phyloP scores from a whole-genome alignment of 139 green algal species.

The Volvox africanus region DNA sequence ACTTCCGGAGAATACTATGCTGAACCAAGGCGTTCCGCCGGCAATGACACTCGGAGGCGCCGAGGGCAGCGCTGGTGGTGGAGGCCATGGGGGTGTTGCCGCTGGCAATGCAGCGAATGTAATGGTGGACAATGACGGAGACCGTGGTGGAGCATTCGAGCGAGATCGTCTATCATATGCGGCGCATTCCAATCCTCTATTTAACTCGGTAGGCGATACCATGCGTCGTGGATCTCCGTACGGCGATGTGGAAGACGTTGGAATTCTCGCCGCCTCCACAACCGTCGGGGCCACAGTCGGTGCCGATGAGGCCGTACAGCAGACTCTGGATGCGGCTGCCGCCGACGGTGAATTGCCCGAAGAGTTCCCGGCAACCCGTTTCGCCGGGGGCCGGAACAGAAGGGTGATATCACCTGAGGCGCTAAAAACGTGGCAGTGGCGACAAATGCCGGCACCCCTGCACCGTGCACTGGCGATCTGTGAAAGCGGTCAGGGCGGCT shows the following conservation, averaged over 20 bases:
- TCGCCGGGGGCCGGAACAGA: too few relatives aligned
- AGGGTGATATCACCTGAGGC: neutral
- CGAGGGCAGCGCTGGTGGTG: neutral
- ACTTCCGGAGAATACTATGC: neutral
- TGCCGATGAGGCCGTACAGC: neutral
- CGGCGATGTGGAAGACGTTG: too few relatives aligned
- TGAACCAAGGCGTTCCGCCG: neutral
- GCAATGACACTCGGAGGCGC: neutral
- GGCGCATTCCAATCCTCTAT: too few relatives aligned
- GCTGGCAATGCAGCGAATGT: too few relatives aligned
- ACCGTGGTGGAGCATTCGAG: neutral
- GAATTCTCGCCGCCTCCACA: too few relatives aligned
- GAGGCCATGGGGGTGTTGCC: too few relatives aligned
- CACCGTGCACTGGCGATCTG: constrained; percentile 35
- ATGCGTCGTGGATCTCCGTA: too few relatives aligned
- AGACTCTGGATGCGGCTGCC: neutral
- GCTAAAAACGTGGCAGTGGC: neutral
- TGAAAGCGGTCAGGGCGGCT: constrained; percentile 25
- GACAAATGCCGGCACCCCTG: constrained; percentile 16
- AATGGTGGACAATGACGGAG: neutral
- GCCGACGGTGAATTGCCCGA: too few relatives aligned
- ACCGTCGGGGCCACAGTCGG: neutral
- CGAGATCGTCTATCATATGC: too few relatives aligned
- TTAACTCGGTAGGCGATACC: too few relatives aligned
- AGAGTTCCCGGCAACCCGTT: too few relatives aligned